phyloP scores from a whole-genome alignment of 306 rosid genomes.

The Fragaria ananassa region DNA sequence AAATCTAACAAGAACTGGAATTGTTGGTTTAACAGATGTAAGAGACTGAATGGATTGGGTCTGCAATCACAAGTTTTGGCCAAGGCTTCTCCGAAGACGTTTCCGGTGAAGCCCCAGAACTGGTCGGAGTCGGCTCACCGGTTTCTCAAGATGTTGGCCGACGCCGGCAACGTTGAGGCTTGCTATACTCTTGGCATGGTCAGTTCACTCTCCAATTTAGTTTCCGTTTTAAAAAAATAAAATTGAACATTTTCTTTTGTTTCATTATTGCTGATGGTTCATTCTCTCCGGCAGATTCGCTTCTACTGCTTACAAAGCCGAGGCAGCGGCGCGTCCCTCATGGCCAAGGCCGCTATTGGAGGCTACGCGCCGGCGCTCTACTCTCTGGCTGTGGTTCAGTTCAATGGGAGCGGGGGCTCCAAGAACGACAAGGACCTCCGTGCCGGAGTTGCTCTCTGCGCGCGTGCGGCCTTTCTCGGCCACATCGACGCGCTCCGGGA shows the following conservation, averaged over 20 bases:
- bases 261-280: neutral
- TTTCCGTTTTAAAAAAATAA: neutral
- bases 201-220: slow-evolving; percentile 14
- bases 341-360: slow-evolving; percentile 86
- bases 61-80: slow-evolving; percentile 52
- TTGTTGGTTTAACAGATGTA: slow-evolving; percentile 51
- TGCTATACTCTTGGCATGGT: slow-evolving; percentile 96
- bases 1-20: slow-evolving; percentile 9
- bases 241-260: neutral
- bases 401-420: slow-evolving; percentile 91
- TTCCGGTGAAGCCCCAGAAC: slow-evolving; percentile 48
- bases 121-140: slow-evolving; percentile 83
- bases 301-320: slow-evolving; percentile 76
- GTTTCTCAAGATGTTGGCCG: slow-evolving; percentile 71
- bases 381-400: slow-evolving; percentile 86
- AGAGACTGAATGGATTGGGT: slow-evolving; percentile 59
- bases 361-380: slow-evolving; percentile 87
- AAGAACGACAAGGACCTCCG: slow-evolving; percentile 81
- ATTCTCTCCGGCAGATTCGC: slow-evolving; percentile 65
- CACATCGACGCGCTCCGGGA: slow-evolving; percentile 88
- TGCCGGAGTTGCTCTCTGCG: slow-evolving; percentile 83
- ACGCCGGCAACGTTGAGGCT: slow-evolving; percentile 87
- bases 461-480: slow-evolving; percentile 90
- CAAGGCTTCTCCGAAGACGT: slow-evolving; percentile 53
- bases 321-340: slow-evolving; percentile 76